Percentiles rank a stretch among this genome's conserved stretches.
phyloP scores from a whole-genome alignment of 371 early-diverging fungal genomes.

The Lichtheimia hyalospora region DNA sequence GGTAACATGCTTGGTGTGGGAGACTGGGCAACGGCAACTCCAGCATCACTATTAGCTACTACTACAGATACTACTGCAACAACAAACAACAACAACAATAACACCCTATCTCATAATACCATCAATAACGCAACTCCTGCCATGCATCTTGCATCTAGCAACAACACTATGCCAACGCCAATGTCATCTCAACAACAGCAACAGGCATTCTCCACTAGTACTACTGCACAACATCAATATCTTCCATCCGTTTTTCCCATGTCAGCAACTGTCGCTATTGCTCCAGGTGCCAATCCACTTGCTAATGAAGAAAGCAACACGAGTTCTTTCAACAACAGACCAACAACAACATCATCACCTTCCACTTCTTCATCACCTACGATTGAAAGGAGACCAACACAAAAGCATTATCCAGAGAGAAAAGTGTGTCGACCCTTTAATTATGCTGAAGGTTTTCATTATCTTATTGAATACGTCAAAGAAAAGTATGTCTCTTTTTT shows the following conservation, averaged over 20 bases:
- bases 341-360: not conserved
- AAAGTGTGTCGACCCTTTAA: conserved; percentile 69
- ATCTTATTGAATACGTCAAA: conserved; percentile 73
- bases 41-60: not conserved
- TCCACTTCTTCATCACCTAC: not conserved
- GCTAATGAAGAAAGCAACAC: not conserved
- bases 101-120: too few relatives aligned
- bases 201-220: too few relatives aligned
- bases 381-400: not conserved
- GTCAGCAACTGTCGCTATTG: not conserved
- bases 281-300: not conserved
- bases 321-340: not conserved
- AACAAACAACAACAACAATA: too few relatives aligned
- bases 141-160: too few relatives aligned
- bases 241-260: too few relatives aligned
- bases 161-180: too few relatives aligned
- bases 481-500: conserved; percentile 53
- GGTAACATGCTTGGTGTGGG: conserved; percentile 40
- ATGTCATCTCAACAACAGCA: too few relatives aligned
- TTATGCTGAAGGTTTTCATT: conserved; percentile 90
- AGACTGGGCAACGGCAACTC: conserved; percentile 3
- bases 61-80: not conserved
- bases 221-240: too few relatives aligned
- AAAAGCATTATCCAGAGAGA: not conserved
- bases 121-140: too few relatives aligned